phyloP scores from a whole-genome alignment of 2,329 filamentous ascomycete species.

The Raffaelea albimanens region DNA sequence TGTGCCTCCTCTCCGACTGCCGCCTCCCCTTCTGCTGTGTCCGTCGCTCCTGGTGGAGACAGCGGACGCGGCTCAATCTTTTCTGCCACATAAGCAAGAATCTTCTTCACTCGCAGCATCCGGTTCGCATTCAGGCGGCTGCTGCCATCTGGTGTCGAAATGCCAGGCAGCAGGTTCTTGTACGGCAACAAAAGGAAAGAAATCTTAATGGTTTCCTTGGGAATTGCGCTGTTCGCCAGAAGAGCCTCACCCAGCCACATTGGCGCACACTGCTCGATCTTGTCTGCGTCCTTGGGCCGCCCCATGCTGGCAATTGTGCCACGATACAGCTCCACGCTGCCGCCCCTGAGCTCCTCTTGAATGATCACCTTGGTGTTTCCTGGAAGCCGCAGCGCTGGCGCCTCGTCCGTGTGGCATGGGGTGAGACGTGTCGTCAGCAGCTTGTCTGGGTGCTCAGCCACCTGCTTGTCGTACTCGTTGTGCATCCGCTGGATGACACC shows the following conservation, averaged over 20 bases:
- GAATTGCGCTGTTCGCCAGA: conserved; percentile 68
- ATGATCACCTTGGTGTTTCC: conserved; percentile 57
- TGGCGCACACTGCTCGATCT: conserved; percentile 77
- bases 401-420: conserved; percentile 63
- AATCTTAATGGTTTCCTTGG: conserved; percentile 93
- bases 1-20: background rate
- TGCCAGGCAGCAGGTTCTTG: conserved; percentile 62
- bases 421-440: conserved; percentile 53
- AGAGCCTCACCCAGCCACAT: conserved; percentile 89
- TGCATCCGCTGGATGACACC: conserved; percentile 66
- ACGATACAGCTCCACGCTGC: conserved; percentile 78
- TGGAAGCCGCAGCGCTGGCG: conserved; percentile 63
- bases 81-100: conserved; percentile 84
- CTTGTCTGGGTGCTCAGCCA: conserved; percentile 44
- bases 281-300: conserved; percentile 55
- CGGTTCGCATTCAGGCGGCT: conserved; percentile 91
- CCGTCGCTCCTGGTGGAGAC: too few species aligned
- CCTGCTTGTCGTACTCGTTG: conserved; percentile 61
- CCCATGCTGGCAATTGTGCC: conserved; percentile 75
- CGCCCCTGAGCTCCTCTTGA: conserved; percentile 58
- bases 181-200: conserved; percentile 84
- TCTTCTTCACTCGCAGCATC: conserved; percentile 93
- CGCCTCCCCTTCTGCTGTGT: background rate
- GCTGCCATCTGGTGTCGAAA: conserved; percentile 69
- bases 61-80: conserved; percentile 54